Evolutionary conservation across 176 grass and related monocot genomes (phyloP).

Genomic region (Phoenix roebelenii): DNA sequence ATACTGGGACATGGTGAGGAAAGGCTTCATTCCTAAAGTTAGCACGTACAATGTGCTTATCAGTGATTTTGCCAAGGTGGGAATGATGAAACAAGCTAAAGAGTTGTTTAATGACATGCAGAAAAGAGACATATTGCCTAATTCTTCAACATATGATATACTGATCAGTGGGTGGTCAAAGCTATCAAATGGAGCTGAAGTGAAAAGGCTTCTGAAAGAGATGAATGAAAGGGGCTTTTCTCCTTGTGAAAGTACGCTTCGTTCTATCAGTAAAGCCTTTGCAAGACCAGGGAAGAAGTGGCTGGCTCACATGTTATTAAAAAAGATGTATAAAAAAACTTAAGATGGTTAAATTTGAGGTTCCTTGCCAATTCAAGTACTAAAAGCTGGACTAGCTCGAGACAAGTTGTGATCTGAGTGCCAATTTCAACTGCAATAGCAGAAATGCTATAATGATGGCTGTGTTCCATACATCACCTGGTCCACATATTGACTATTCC

Average conservation of each 20-base stretch:
- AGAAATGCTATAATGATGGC: too few species aligned
- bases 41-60: slow-evolving; percentile 89
- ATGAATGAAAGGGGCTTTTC: slow-evolving; percentile 70
- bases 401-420: too few species aligned
- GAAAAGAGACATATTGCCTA: slow-evolving; percentile 48
- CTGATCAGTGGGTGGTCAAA: slow-evolving; percentile 83
- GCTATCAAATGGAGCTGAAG: slow-evolving; percentile 57
- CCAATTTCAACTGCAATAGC: too few species aligned
- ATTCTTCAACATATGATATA: slow-evolving; percentile 71
- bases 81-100: slow-evolving; percentile 94
- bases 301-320: slow-evolving; percentile 48
- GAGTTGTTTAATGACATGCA: slow-evolving; percentile 77
- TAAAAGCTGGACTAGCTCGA: too few species aligned
- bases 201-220: slow-evolving; percentile 64
- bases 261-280: slow-evolving; percentile 63
- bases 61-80: slow-evolving; percentile 49
- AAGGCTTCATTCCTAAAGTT: slow-evolving; percentile 83
- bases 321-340: slow-evolving; percentile 43
- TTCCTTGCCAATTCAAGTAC: too few species aligned
- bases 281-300: slow-evolving; percentile 48
- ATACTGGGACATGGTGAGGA: slow-evolving; percentile 82
- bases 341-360: slow-evolving; percentile 16
- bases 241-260: slow-evolving; percentile 55
- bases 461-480: too few species aligned
- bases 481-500: too few species aligned